A percentile compares a stretch with the other conserved stretches of the same genome.
These are phyloP conservation scores for Phascolomyces articulosus DNA, from an alignment of 371 early-diverging fungal species.

Conservation along the genomic window DNA sequence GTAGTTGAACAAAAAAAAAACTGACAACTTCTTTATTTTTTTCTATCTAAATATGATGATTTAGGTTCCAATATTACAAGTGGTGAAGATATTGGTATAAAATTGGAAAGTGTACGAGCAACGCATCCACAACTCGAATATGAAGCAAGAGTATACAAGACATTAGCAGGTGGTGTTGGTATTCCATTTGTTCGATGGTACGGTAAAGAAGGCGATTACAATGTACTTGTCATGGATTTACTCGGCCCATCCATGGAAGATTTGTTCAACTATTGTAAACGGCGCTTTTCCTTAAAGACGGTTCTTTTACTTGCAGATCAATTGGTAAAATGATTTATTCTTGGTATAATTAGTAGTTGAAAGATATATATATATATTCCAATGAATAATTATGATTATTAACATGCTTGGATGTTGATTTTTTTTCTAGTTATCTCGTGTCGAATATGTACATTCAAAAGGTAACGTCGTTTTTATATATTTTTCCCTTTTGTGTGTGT, in stretches of 20 bases:
- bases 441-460: constrained; percentile 98
- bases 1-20: background rate
- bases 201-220: constrained; percentile 92
- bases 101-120: constrained; percentile 90
- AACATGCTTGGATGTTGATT: background rate
- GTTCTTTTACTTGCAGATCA: constrained; percentile 98
- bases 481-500: background rate
- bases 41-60: too few relatives aligned
- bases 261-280: constrained; percentile 97
- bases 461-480: too few relatives aligned
- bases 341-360: too few relatives aligned
- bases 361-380: too few relatives aligned
- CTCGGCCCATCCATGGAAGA: constrained; percentile 99
- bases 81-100: constrained; percentile 96
- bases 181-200: constrained; percentile 96
- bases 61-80: constrained; percentile 90
- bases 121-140: constrained; percentile 97
- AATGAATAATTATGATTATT: background rate
- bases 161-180: constrained; percentile 94
- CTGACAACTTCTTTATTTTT: constrained; percentile 6
- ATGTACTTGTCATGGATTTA: constrained; percentile 97
- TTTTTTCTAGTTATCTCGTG: constrained; percentile 82
- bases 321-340: too few relatives aligned
- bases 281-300: constrained; percentile 97
- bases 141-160: constrained; percentile 94